Percentiles rank a stretch among this genome's conserved stretches.
Conservation (phyloP, 306 rosid genomes). For the Luffa aegyptiaca region DNA sequence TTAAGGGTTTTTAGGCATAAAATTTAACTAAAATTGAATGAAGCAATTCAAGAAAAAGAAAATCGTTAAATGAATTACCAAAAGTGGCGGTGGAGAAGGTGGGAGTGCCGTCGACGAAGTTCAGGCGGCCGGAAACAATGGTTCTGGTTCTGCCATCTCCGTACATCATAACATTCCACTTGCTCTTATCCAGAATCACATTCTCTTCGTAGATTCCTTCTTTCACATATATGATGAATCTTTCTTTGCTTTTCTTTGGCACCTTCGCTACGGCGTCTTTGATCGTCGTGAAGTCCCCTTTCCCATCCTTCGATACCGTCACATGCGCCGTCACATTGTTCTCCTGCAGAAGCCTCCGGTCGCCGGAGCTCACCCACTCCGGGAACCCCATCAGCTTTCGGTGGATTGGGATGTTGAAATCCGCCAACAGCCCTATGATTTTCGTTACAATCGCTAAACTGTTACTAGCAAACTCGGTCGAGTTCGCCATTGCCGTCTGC, state of each 20-base stretch:
- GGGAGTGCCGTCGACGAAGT: slow-evolving; percentile 55
- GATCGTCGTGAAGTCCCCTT: slow-evolving; percentile 36
- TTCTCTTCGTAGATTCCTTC: slow-evolving; percentile 64
- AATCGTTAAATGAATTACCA: slow-evolving; percentile 31
- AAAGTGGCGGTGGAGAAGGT: slow-evolving; percentile 78
- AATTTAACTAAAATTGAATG: not conserved
- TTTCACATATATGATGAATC: slow-evolving; percentile 59
- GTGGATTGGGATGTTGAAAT: slow-evolving; percentile 35
- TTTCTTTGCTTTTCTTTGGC: slow-evolving; percentile 47
- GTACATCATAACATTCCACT: slow-evolving; percentile 80
- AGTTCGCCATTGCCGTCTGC: slow-evolving; percentile 32
- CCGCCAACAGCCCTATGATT: slow-evolving; percentile 29
- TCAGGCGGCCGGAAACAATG: slow-evolving; percentile 45
- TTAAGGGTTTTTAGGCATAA: too few species aligned
- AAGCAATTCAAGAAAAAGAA: not conserved
- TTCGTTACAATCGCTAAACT: slow-evolving; percentile 72
- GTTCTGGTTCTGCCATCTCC: slow-evolving; percentile 75
- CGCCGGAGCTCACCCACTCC: slow-evolving; percentile 59
- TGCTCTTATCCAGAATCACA: slow-evolving; percentile 53
- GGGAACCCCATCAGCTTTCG: slow-evolving; percentile 60
- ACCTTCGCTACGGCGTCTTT: slow-evolving; percentile 38
- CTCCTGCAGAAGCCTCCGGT: slow-evolving; percentile 46
- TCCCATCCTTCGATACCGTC: slow-evolving; percentile 74
- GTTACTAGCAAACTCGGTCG: slow-evolving; percentile 68
- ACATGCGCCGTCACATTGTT: slow-evolving; percentile 11